Base-by-base conservation (phyloP, 2,329 filamentous ascomycete species). In the Stagonosporopsis vannaccii region DNA sequence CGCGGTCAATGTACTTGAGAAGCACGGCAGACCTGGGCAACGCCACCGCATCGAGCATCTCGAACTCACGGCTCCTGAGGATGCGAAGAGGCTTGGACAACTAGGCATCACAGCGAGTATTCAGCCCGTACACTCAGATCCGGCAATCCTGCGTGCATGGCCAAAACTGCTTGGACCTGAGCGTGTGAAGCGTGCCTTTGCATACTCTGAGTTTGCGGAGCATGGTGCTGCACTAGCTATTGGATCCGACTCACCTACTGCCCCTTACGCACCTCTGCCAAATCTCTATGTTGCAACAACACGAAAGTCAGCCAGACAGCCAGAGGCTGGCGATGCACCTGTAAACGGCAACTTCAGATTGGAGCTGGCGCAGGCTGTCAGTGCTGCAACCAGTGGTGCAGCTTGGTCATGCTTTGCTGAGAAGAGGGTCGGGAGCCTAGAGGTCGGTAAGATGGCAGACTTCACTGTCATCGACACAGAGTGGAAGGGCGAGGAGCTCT, bases 51-150 rank as follows among this genome's bases (percentile, higher is more conserved):
- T 89, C 61, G 87, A 89, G 72, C 87, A 89, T 66, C 75, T 89
- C 3, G 87, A 89, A 68, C 78, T 89, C 26, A 79, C 85, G 0
- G 80, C 79, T 0, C 77, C 78, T 0, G 76, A 78, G 52, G 87
- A 89, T 62, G 86, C 84, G 0, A 75, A 67, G 2, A 77, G 86
- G 1, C 79, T 89, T 0, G 86, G 85, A 6, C 66, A 75, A 22
- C 74, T 87, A 4, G 85, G 86, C 44, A 87, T 89, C 72, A 97
- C 92, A 52, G 93, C 96, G 57, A 90, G 90, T 53, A 96, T 97
- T 62, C 91, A 97, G 79, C 95, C 92, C 20, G 96, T 96, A 78
- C 96, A 92, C 75, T 90, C 92, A 63, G 92, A 97, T 70, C 87
- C 87, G 0, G 84, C 85, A 0, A 86, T 88, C 51, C 74, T 89